A percentile compares a stretch with the other conserved stretches of the same genome.
These are phyloP conservation scores for Eutrema japonicum DNA, from an alignment of 345 rosid genomes.

Conservation along the genomic window DNA sequence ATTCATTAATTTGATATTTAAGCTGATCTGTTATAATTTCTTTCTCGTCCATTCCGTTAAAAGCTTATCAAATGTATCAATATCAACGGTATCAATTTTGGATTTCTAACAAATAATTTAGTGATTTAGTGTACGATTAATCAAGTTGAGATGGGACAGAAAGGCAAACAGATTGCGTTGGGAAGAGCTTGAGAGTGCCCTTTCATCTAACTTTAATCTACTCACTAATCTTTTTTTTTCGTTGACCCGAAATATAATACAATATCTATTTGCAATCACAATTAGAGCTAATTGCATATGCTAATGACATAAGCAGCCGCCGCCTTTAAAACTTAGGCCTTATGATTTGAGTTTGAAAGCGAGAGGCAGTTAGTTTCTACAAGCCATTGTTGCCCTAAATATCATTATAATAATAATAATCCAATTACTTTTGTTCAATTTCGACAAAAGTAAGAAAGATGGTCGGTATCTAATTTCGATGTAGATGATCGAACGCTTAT, in stretches of 20 bases:
- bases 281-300: slow-evolving; percentile 22
- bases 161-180: slow-evolving; percentile 15
- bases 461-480: slow-evolving; percentile 46
- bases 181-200: slow-evolving; percentile 39
- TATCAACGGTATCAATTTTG: neutral
- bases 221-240: slow-evolving; percentile 29
- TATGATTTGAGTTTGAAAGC: slow-evolving; percentile 40
- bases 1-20: neutral
- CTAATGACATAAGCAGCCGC: slow-evolving; percentile 44
- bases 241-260: slow-evolving; percentile 25
- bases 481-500: slow-evolving; percentile 23
- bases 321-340: slow-evolving; percentile 46
- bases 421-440: neutral
- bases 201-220: slow-evolving; percentile 47
- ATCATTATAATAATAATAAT: slow-evolving; percentile 18
- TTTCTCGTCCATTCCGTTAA: neutral
- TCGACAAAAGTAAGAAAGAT: slow-evolving; percentile 5
- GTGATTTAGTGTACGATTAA: neutral
- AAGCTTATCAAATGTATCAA: neutral
- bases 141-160: slow-evolving; percentile 20
- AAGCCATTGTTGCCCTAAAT: slow-evolving; percentile 27
- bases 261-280: slow-evolving; percentile 29
- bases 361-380: slow-evolving; percentile 32
- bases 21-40: neutral
- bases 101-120: neutral